Conservation (phyloP, 108 stramenopile species). For the Craspedostauros australis region DNA sequence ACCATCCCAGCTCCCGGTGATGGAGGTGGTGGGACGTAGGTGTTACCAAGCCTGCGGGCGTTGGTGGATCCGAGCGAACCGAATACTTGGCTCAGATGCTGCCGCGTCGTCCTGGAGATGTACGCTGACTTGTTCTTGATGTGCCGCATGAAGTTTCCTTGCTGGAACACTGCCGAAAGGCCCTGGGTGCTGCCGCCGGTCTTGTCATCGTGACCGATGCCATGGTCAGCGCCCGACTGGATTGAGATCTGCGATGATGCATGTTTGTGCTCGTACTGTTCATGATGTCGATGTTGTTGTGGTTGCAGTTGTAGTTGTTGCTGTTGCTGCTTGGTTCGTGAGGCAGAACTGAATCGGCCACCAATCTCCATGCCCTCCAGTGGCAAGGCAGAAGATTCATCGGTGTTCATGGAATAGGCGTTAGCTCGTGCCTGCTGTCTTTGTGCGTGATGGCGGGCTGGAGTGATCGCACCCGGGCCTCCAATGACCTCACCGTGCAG, state of each 20-base stretch:
- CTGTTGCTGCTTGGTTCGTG: not conserved
- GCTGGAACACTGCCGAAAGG: constrained; percentile 1
- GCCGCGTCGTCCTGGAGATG: too few species aligned
- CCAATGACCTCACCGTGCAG: constrained; percentile 27
- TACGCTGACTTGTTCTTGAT: too few species aligned
- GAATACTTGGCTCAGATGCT: not conserved
- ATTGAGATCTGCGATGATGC: not conserved
- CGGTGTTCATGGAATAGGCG: not conserved
- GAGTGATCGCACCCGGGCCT: not conserved
- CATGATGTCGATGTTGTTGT: not conserved
- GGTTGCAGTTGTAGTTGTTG: not conserved
- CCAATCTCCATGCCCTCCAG: constrained; percentile 33
- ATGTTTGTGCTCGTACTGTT: not conserved
- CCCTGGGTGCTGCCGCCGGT: not conserved
- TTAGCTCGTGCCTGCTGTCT: not conserved
- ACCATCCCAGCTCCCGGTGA: constrained; percentile 26
- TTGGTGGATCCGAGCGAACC: constrained; percentile 1
- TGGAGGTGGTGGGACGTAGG: constrained; percentile 26
- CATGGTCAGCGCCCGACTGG: too few species aligned
- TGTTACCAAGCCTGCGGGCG: too few species aligned
- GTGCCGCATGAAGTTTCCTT: constrained; percentile 14
- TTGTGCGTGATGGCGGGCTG: not conserved
- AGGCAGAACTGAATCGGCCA: constrained; percentile 2
- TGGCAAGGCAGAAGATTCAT: not conserved
- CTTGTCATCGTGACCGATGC: too few species aligned